These are phyloP conservation scores for Fusarium burgessii DNA, from an alignment of 2,329 filamentous ascomycete genomes.

Conservation along the genomic window DNA sequence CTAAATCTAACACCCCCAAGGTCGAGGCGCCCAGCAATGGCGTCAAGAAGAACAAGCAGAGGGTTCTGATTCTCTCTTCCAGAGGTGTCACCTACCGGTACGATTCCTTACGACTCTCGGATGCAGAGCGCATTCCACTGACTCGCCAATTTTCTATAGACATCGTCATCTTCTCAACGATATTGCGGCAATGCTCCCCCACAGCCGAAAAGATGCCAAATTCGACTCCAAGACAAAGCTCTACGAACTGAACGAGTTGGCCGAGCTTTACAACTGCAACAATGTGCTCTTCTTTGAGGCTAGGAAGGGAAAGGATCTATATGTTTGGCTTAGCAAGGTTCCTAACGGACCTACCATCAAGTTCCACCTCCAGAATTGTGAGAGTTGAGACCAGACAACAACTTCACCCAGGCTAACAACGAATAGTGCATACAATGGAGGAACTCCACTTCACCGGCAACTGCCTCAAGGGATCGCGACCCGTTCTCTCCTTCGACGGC, in stretches of 20 bases:
- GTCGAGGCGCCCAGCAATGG: conserved; percentile 62
- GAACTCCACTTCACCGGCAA: conserved; percentile 98
- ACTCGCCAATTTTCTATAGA: conserved; percentile 59
- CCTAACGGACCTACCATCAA: conserved; percentile 75
- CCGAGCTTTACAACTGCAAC: conserved; percentile 89
- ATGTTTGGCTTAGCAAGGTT: conserved; percentile 91
- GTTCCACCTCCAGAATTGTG: conserved; percentile 83
- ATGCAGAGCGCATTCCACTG: conserved; percentile 31
- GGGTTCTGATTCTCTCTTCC: conserved; percentile 91
- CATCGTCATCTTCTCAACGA: conserved; percentile 95
- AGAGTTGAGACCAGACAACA: conserved; percentile 35
- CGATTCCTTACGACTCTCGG: conserved; percentile 30
- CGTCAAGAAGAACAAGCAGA: conserved; percentile 73
- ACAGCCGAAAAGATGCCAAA: conserved; percentile 94
- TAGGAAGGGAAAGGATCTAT: conserved; percentile 92
- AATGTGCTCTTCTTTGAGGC: conserved; percentile 96
- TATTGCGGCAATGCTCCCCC: conserved; percentile 87
- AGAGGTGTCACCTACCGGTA: conserved; percentile 91
- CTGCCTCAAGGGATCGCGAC: conserved; percentile 92
- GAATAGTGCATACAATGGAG: conserved; percentile 91
- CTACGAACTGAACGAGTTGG: conserved; percentile 80
- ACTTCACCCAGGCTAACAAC: conserved; percentile 39
- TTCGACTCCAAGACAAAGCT: conserved; percentile 95
- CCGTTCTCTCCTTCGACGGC: conserved; percentile 90
- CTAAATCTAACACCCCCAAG: conserved; percentile 67